Evolutionary conservation across 2,329 filamentous ascomycete genomes (phyloP).

Genomic region (Alternaria alternata): DNA sequence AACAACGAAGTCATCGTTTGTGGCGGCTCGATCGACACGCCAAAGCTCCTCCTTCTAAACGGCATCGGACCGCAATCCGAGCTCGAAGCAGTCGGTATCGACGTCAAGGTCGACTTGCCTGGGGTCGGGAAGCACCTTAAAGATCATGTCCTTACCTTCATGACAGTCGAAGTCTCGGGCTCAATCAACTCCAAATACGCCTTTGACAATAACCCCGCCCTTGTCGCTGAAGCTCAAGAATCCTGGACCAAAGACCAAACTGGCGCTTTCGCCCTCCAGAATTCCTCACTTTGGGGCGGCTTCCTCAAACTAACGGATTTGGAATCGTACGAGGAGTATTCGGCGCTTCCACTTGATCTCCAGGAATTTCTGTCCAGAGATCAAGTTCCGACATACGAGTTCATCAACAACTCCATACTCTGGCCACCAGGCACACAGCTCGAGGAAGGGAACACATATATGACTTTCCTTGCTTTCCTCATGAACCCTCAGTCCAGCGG

Average conservation of each 20-base stretch:
- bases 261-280: conserved; percentile 47
- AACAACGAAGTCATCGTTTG: conserved; percentile 48
- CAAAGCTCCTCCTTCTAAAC: conserved; percentile 57
- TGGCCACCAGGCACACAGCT: conserved; percentile 39
- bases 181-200: conserved; percentile 51
- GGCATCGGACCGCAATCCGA: conserved; percentile 58
- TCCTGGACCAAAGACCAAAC: conserved; percentile 53
- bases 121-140: conserved; percentile 56
- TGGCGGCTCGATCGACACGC: conserved; percentile 46
- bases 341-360: conserved; percentile 55
- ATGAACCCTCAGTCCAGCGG: conserved; percentile 61
- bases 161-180: conserved; percentile 56
- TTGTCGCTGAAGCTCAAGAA: conserved; percentile 54
- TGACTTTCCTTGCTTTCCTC: conserved; percentile 55
- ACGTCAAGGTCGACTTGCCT: conserved; percentile 51
- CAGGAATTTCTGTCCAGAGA: conserved; percentile 57
- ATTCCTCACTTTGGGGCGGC: conserved; percentile 62
- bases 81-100: conserved; percentile 53
- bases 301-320: conserved; percentile 58
- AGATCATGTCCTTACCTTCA: conserved; percentile 56
- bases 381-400: conserved; percentile 66
- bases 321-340: conserved; percentile 52
- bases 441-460: conserved; percentile 46
- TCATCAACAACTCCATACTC: conserved; percentile 48
- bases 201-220: conserved; percentile 42